Conservation (phyloP, 2,329 filamentous ascomycete species). For the Trichocomaceae sp. region DNA sequence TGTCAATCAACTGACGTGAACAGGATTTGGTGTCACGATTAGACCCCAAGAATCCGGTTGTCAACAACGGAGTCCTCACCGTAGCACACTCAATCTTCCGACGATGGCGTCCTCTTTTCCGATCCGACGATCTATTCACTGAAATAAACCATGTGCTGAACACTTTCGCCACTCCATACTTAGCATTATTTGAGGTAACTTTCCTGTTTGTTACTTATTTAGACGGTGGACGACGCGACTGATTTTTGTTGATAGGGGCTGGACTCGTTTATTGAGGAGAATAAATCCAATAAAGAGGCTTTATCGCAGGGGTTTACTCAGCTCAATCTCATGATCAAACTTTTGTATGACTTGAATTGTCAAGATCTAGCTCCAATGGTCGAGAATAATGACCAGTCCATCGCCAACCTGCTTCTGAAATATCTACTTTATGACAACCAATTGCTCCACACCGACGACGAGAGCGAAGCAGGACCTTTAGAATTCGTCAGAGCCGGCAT, state of each 20-base stretch:
- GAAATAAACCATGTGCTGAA: conserved; percentile 94
- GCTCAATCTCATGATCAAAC: conserved; percentile 80
- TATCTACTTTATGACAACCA: conserved; percentile 86
- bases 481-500: conserved; percentile 91
- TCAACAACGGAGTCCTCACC: conserved; percentile 91
- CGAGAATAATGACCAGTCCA: conserved; percentile 74
- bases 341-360: conserved; percentile 94
- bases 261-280: conserved; percentile 59
- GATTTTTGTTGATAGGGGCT: conserved; percentile 32
- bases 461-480: conserved; percentile 75
- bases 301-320: conserved; percentile 76
- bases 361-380: conserved; percentile 94
- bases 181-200: conserved; percentile 67
- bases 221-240: conserved; percentile 10
- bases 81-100: conserved; percentile 98
- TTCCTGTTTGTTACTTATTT: not conserved
- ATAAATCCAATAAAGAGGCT: conserved; percentile 65
- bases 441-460: conserved; percentile 76
- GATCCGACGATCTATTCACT: conserved; percentile 83
- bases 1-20: not conserved
- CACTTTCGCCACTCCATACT: conserved; percentile 77
- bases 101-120: conserved; percentile 88
- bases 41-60: conserved; percentile 69
- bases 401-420: conserved; percentile 78
- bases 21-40: conserved; percentile 83